Base-by-base conservation (phyloP, 169 alveolate genomes). In the Cardiosporidium cionae region DNA sequence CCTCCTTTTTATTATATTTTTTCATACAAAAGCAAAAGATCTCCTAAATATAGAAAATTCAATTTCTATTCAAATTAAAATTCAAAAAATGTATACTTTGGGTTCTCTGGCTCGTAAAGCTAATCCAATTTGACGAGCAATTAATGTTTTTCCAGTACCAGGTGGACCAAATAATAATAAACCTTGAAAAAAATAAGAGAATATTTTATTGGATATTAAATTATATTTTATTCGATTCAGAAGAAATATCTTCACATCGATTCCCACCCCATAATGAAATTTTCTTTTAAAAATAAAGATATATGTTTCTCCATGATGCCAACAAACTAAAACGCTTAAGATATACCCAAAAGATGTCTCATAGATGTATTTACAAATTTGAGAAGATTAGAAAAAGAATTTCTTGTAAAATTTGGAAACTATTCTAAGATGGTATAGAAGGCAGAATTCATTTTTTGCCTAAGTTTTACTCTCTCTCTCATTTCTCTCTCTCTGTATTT, bases 101-200 rank as follows among this genome's bases (percentile, higher is more conserved):
- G 98, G 99, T 70, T 95, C 97, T 27, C 94, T 86, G 25, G 98
- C 97, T 67, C 94, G 92, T 32, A 97, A 84, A 23, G 95, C 96
- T 76, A 94, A 91, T n/a, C 99, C 98, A 36, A 97, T 90, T 77
- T 96, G 96, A 74, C 99, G 87, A 29, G 99, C 99, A n/a, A 98
- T 97, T 70, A 96, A 86, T 0, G 99, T 98, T 87, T 98, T 98
- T 25, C 99, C 99, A 5, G 99, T 96, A 28, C 99, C 99, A 0
- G 99, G 99, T 0, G 99, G 99, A 0, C 99, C 99, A 83, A 94
- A 93, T 44, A 98, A 88, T 65, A 98, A 85, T 87, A 97, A 86
- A 6, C 99, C 98, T 86, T 32, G 1, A 1, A 0, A 29, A 1
- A 4, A n/a, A 7, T 32, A 2, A 37, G n/a, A n/a, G n/a, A n/a